Base-by-base conservation (phyloP, 2,329 filamentous ascomycete genomes). In the Acrocalymma vagum region DNA sequence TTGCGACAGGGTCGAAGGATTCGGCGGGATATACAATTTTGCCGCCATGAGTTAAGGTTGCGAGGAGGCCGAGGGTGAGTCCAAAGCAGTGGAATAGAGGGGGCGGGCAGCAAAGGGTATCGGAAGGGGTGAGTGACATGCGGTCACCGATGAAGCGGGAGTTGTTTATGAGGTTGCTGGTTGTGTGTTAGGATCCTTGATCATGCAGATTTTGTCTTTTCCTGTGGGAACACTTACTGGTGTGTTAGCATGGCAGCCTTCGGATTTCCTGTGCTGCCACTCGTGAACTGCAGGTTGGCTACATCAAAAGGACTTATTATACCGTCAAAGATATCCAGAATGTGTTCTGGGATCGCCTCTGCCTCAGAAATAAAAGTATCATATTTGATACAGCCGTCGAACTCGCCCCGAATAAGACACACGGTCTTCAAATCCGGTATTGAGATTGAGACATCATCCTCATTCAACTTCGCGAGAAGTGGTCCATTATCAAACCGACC, bases 21-120 rank as follows among this genome's bases (percentile, higher is more conserved):
- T 90, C 49, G 15, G 81, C 80, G 0, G 89, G 88, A 59, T 90
- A 90, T 8, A 93, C 83, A 34, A 91, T 84, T 66, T 86, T 88
- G 25, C 82, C 82, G 30, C 88, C 88, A 63, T 92, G 87, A 0
- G 86, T 90, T 36, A 91, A 71, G 28, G 83, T 78, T 2, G 87
- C 84, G 39, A 92, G 78, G 29, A 92, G 77, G 7, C 88, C 88
- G 3, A 91, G 80, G 1, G 92, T 87, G 6, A 93, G 80, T 2
- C 88, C 88, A 62, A 93, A 93, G 73, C 88, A 93, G 73, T 94
- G 90, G 75, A 94, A 94, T 3, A 94, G 78, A 0, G 90, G 89
- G 0, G 89, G 88, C 3, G 88, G 88, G 65, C 89, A 94, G 74
- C 88, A 93, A 9, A 94, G 77, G 6, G 85, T 75, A 60, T 92